Evolutionary conservation across 768 basidiomycete species (phyloP).

Genomic region (Phylloporus rhodoxanthus): DNA sequence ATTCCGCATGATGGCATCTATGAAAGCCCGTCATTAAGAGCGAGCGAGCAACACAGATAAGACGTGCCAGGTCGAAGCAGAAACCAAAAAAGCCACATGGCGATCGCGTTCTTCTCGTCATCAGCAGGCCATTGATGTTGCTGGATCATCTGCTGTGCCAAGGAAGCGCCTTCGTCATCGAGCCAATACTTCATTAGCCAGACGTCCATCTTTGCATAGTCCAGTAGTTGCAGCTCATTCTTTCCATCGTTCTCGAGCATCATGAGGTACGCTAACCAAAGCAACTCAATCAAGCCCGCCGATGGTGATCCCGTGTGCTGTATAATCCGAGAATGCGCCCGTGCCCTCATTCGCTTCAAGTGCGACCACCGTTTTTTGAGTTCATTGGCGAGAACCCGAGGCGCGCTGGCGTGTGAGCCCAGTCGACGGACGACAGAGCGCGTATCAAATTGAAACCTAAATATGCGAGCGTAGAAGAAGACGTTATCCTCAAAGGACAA

Average conservation of each 20-base stretch:
- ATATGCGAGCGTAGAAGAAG: constrained; percentile 70
- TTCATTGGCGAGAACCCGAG: constrained; percentile 52
- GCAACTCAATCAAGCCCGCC: constrained; percentile 33
- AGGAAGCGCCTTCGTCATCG: constrained; percentile 50
- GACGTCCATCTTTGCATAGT: constrained; percentile 53
- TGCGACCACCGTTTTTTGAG: constrained; percentile 54
- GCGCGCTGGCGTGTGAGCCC: constrained; percentile 34
- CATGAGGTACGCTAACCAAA: constrained; percentile 70
- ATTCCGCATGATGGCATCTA: constrained; percentile 46
- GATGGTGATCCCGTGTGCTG: constrained; percentile 9
- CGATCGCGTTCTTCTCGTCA: constrained; percentile 47
- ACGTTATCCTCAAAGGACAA: constrained; percentile 52
- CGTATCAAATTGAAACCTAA: constrained; percentile 61
- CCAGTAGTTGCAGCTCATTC: constrained; percentile 65
- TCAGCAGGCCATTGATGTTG: constrained; percentile 53
- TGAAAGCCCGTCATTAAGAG: constrained; percentile 1
- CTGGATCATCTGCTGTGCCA: constrained; percentile 37
- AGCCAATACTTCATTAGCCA: constrained; percentile 73
- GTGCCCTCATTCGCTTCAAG: constrained; percentile 51
- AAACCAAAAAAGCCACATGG: constrained; percentile 80
- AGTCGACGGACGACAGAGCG: constrained; percentile 46
- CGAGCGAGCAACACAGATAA: not conserved
- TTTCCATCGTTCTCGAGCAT: constrained; percentile 77
- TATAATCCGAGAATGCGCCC: constrained; percentile 18
- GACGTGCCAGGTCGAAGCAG: constrained; percentile 54